Base-by-base conservation (phyloP, 2,329 filamentous ascomycete genomes). In the Verruconis gallopava region DNA sequence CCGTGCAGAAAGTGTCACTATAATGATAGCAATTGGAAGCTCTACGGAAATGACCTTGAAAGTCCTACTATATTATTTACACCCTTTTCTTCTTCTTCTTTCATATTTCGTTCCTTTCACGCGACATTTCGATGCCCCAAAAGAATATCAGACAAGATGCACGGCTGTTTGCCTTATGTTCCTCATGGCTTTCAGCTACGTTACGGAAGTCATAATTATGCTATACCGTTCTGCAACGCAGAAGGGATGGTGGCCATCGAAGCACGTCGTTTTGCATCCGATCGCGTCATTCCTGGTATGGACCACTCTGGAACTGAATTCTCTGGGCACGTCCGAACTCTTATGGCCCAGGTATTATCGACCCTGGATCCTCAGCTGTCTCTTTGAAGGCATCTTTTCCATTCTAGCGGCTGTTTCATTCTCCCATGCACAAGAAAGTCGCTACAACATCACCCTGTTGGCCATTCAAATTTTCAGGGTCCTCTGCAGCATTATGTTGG, bases 331-430 rank as follows among this genome's bases (percentile, higher is more conserved):
- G 21, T 18, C 5, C 37, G 37, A 38, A 21, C 20, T 20, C 18
- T 20, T 20, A 19, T 38, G 20, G 37, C 37, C 37, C 37, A 5
- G 22, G 18, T 38, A 38, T 38, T 20, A 38, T 14, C 37, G 37
- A 38, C 6, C 37, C 18, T 38, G 37, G 37, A 38, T 38, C 18
- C 18, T 38, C 9, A 38, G 37, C 37, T 38, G 5, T 21, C 37
- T 38, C 14, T 38, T 38, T 21, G 37, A 38, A 20, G 14, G 15
- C 22, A 30, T 14, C 11, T 14, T 30, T 30, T 30, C 11, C 25
- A 14, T 30, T 14, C 25, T 30, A 14, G 25, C 11, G 14, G 25
- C 14, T 30, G 11, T 30, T 30, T 11, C 25, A 30, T 30, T 30
- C 25, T 30, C 25, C 14, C 25, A 11, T 14, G 11, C 11, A 30